These are phyloP conservation scores for Hibiscus trionum DNA, from an alignment of 345 rosid species.

Conservation along the genomic window DNA sequence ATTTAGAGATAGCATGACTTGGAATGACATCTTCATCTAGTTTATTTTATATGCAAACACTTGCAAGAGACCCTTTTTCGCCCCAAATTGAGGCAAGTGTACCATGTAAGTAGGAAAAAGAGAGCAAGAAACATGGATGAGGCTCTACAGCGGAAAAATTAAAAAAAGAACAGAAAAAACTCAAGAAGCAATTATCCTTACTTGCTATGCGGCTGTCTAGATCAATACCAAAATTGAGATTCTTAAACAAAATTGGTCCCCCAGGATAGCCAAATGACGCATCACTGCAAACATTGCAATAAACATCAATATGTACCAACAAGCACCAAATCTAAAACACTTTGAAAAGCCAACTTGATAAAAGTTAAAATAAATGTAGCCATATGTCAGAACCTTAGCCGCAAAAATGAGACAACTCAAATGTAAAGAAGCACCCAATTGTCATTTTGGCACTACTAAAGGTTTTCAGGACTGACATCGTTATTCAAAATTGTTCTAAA, in stretches of 20 bases:
- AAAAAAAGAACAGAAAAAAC: not conserved
- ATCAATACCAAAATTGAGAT: constrained; percentile 95
- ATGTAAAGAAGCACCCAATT: not conserved
- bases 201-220: constrained; percentile 97
- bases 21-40: not conserved
- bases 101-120: not conserved
- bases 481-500: constrained; percentile 4
- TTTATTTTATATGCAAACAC: not conserved
- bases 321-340: not conserved
- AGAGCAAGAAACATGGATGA: not conserved
- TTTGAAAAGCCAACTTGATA: not conserved
- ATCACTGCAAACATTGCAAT: constrained; percentile 52
- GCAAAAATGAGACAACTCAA: not conserved
- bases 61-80: not conserved
- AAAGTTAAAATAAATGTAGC: not conserved
- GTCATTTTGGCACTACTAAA: not conserved
- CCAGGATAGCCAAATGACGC: constrained; percentile 98
- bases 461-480: not conserved
- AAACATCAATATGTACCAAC: constrained; percentile 11
- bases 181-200: constrained; percentile 29
- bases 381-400: not conserved
- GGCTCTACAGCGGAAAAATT: not conserved
- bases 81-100: not conserved
- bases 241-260: constrained; percentile 76
- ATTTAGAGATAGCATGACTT: not conserved